These are phyloP conservation scores for Cercospora sp. DNA, from an alignment of 2,329 filamentous ascomycete genomes.

Conservation along the genomic window DNA sequence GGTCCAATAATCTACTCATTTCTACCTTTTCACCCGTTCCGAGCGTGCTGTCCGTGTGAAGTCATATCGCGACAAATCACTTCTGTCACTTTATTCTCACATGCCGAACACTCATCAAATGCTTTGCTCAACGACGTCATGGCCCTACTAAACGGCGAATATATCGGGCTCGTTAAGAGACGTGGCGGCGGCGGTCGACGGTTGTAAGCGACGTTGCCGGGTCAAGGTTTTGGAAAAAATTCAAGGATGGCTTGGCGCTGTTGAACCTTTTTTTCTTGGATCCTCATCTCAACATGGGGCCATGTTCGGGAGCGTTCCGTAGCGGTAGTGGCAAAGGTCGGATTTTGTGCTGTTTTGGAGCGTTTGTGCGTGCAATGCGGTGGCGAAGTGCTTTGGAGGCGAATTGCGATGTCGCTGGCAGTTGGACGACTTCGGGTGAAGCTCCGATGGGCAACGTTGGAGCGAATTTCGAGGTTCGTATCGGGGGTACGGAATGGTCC, in stretches of 20 bases:
- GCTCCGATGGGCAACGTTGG: background rate
- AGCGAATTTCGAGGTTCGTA: background rate
- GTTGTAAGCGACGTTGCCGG: background rate
- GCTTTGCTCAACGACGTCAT: background rate
- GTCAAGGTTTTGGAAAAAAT: background rate
- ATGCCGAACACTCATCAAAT: background rate
- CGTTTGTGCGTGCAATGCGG: background rate
- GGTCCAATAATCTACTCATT: too few relatives aligned
- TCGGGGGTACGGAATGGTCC: background rate
- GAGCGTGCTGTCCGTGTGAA: background rate
- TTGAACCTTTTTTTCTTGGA: background rate
- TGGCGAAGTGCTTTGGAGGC: background rate
- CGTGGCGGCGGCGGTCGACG: background rate
- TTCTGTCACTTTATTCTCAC: too few relatives aligned
- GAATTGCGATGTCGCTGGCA: background rate
- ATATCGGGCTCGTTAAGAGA: background rate
- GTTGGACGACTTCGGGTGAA: background rate
- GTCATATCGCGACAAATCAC: too few relatives aligned
- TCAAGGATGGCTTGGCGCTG: background rate
- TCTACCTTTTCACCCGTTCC: too few relatives aligned
- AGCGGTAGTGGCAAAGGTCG: background rate
- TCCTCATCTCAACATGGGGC: background rate
- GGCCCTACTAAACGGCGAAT: background rate
- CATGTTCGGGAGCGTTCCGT: background rate
- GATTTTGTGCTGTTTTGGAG: background rate